Base-by-base conservation (phyloP, 2,329 filamentous ascomycete species). In the Pseudogymnoascus sp. region DNA sequence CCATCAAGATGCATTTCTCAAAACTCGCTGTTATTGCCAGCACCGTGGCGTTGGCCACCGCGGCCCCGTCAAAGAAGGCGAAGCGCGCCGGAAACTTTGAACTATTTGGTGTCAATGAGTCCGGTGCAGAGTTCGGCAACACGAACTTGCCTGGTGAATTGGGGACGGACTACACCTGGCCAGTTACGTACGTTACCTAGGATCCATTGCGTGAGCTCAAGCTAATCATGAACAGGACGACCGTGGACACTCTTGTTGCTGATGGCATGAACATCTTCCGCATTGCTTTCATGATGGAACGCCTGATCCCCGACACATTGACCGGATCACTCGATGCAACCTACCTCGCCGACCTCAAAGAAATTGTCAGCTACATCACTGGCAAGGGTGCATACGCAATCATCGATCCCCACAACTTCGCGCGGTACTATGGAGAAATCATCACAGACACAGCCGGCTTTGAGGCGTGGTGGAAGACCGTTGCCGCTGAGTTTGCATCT, bases 51-150 rank as follows among this genome's bases (percentile, higher is more conserved):
- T 61, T 67, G 20, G 65, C 69, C 4, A 60, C 63, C 22, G 67
- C 67, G 50, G 63, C 65, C 16, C 69, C 72, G 1, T 65, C 68
- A 9, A 66, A 67, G 57, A 72, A 70, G 60, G 64, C 63, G 63
- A 75, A 75, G 67, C 71, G 74, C 22, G 71, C 70, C 14, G 69
- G 67, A 66, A 71, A 70, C 62, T 73, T 75, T 62, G 64, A 72
- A 63, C 75, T 73, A 60, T 62, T 61, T n/a, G 63, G 63, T n/a
- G 50, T 61, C 43, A 63, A 64, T 35, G 65, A 84, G 68, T 78
- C 81, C 12, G 83, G 83, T 4, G 82, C 82, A 37, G 84, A 87
- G 66, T 86, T 86, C 63, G 83, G 83, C 47, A 76, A 80, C 63
- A 71, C 68, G n/a, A 78, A 75, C 61, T 74, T 84, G 36, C 83